These are phyloP conservation scores for Gynostemma pentaphyllum DNA, from an alignment of 306 rosid genomes.

Conservation along the genomic window DNA sequence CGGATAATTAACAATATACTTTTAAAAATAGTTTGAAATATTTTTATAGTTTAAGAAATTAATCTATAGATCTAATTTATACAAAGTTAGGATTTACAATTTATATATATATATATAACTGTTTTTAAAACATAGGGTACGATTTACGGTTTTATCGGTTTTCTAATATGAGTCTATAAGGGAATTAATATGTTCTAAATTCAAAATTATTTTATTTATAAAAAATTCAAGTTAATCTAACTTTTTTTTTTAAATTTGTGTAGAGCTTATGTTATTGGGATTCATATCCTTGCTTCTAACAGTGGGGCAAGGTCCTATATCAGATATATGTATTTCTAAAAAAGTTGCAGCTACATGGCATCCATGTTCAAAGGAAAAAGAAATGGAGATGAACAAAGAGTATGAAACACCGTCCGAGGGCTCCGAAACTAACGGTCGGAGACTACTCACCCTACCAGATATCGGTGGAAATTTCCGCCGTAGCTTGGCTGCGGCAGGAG, in stretches of 20 bases:
- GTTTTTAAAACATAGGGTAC: too few relatives aligned
- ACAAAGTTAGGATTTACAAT: too few relatives aligned
- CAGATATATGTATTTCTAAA: slow-evolving; percentile 50
- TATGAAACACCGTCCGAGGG: neutral
- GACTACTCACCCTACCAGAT: slow-evolving; percentile 18
- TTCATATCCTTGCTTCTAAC: slow-evolving; percentile 77
- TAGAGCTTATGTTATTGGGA: slow-evolving; percentile 84
- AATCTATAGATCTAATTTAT: too few relatives aligned
- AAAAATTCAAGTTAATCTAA: too few relatives aligned
- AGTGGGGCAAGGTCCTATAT: slow-evolving; percentile 52
- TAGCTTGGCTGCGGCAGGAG: slow-evolving; percentile 31
- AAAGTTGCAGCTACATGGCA: slow-evolving; percentile 56
- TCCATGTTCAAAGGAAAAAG: slow-evolving; percentile 33
- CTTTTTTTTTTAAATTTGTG: neutral
- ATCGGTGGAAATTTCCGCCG: slow-evolving; percentile 24
- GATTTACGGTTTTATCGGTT: too few relatives aligned
- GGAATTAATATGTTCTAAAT: too few relatives aligned
- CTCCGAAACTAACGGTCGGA: slow-evolving; percentile 14
- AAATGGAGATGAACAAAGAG: neutral
- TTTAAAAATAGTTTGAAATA: too few relatives aligned
- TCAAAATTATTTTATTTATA: too few relatives aligned
- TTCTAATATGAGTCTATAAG: too few relatives aligned
- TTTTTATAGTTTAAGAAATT: too few relatives aligned
- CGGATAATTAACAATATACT: too few relatives aligned
- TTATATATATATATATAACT: too few relatives aligned